These are phyloP conservation scores for Chlamydomonas urium DNA, from an alignment of 139 green algal species.

Conservation along the genomic window DNA sequence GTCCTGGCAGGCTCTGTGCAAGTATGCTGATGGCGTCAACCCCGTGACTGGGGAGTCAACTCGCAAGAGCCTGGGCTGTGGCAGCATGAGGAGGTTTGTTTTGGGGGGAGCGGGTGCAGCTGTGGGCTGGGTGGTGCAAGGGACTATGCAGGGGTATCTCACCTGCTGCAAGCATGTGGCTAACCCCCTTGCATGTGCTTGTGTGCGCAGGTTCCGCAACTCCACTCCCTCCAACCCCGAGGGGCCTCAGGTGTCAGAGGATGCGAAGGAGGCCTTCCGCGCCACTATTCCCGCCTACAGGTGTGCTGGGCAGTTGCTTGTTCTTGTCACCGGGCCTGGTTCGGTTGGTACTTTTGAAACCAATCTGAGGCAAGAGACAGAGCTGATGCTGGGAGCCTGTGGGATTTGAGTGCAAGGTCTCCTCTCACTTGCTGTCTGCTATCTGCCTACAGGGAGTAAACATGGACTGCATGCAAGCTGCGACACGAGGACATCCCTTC, in stretches of 20 bases:
- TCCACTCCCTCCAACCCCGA: conserved; percentile 63
- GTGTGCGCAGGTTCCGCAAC: conserved; percentile 24
- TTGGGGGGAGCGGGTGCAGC: neutral
- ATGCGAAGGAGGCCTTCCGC: conserved; percentile 75
- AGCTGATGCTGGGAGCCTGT: too few species aligned
- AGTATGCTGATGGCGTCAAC: conserved; percentile 83
- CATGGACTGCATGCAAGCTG: too few species aligned
- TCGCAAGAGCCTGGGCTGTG: conserved; percentile 81
- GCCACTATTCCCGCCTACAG: neutral
- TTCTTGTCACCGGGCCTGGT: too few species aligned
- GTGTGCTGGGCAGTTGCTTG: too few species aligned
- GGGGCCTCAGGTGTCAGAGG: conserved; percentile 61
- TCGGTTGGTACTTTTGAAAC: too few species aligned
- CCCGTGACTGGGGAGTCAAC: conserved; percentile 60
- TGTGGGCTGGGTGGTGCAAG: neutral
- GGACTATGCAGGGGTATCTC: neutral
- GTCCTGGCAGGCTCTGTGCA: conserved; percentile 64
- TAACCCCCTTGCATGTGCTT: neutral
- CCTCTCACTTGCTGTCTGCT: too few species aligned
- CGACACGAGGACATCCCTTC: too few species aligned
- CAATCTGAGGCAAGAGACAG: too few species aligned
- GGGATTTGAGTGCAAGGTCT: too few species aligned
- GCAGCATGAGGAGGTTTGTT: conserved; percentile 19
- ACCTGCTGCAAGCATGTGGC: neutral
- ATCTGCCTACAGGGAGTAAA: too few species aligned